Conservation (phyloP, 2,329 filamentous ascomycete species). For the Ophiostoma ips region DNA sequence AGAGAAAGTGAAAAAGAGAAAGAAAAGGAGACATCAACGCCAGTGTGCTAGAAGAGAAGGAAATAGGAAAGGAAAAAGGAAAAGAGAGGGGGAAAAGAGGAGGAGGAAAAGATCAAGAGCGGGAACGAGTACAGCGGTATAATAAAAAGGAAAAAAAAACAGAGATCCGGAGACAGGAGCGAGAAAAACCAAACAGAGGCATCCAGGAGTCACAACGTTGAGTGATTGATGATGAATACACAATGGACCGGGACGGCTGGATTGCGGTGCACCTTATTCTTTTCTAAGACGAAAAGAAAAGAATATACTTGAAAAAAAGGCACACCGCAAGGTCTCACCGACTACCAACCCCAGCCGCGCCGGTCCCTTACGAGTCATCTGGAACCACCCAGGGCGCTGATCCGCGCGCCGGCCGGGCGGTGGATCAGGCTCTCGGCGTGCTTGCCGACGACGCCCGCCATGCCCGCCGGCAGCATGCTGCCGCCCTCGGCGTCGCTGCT, state of each 20-base stretch:
- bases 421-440: constrained; percentile 44
- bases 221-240: too few relatives aligned
- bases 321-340: too few relatives aligned
- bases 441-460: constrained; percentile 37
- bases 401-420: constrained; percentile 47
- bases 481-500: constrained; percentile 38
- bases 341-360: constrained; percentile 15
- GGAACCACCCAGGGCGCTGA: constrained; percentile 46
- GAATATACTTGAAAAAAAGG: too few relatives aligned
- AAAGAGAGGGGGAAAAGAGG: background rate
- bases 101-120: background rate
- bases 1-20: background rate
- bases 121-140: background rate
- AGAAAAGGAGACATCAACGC: constrained; percentile 11
- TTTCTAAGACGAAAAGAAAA: too few relatives aligned
- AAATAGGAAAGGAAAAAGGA: background rate
- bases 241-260: too few relatives aligned
- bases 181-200: background rate
- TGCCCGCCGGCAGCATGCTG: constrained; percentile 30
- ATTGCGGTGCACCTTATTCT: too few relatives aligned
- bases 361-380: constrained; percentile 24
- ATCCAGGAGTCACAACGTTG: background rate
- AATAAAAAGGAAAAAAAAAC: background rate
- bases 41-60: constrained; percentile 2
- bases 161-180: background rate